These are phyloP conservation scores for Ensete ventricosum DNA, from an alignment of 176 grass and related monocot genomes.

Conservation along the genomic window DNA sequence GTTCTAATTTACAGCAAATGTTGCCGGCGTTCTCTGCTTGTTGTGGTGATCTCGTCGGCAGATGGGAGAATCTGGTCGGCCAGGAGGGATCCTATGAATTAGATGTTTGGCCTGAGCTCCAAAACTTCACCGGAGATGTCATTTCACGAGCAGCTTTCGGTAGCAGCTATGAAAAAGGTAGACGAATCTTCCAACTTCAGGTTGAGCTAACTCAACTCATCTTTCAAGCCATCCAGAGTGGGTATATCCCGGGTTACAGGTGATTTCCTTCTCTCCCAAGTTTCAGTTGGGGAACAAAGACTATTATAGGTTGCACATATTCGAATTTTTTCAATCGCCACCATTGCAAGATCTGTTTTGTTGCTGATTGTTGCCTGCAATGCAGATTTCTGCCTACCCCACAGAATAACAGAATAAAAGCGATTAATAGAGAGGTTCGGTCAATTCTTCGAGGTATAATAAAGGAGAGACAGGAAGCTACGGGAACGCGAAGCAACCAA, in stretches of 20 bases:
- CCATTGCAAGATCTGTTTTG: too few relatives aligned
- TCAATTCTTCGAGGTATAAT: conserved; percentile 21
- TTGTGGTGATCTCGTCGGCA: conserved; percentile 8
- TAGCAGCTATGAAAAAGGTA: background rate
- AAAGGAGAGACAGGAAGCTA: conserved; percentile 15
- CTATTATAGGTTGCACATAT: background rate
- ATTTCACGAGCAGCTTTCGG: conserved; percentile 8
- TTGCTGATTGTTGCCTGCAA: background rate
- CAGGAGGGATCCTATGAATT: background rate
- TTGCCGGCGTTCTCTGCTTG: conserved; percentile 6
- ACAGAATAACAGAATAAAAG: conserved; percentile 19
- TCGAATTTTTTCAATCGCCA: too few relatives aligned
- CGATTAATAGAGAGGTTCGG: conserved; percentile 19
- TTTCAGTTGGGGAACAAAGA: conserved; percentile 11
- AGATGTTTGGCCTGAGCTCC: conserved; percentile 2
- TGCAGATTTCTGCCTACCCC: conserved; percentile 20
- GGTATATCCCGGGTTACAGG: background rate
- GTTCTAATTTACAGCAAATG: background rate
- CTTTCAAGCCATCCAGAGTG: background rate
- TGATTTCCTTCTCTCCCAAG: background rate
- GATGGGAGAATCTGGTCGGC: background rate
- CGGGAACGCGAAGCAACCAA: background rate
- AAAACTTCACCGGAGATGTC: background rate
- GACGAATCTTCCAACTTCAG: background rate
- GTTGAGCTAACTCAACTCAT: background rate